phyloP scores from a whole-genome alignment of 495 filamentous ascomycete species.

The Neurospora tetrasperma region DNA sequence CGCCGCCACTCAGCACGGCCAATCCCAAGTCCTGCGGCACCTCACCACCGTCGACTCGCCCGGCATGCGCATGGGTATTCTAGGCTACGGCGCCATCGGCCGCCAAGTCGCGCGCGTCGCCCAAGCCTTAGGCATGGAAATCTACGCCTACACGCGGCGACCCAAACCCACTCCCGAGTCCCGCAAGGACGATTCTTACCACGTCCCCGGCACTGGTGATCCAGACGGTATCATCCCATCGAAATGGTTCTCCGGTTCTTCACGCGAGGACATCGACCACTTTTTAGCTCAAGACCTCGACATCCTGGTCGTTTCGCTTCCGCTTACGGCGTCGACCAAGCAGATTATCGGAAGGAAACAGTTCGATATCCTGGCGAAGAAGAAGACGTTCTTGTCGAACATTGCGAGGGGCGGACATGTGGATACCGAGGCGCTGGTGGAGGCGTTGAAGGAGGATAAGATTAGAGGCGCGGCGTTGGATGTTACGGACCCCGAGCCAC shows the following conservation, averaged over 20 bases:
- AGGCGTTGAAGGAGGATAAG: constrained; percentile 45
- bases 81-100: constrained; percentile 72
- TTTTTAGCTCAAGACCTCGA: constrained; percentile 67
- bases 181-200: constrained; percentile 54
- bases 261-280: constrained; percentile 46
- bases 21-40: not conserved
- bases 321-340: constrained; percentile 57
- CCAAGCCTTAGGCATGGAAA: constrained; percentile 64
- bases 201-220: constrained; percentile 69
- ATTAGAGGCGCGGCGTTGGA: constrained; percentile 71
- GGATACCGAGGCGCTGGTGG: constrained; percentile 56
- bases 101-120: constrained; percentile 62
- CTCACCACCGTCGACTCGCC: constrained; percentile 18
- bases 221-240: constrained; percentile 58
- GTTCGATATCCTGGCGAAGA: constrained; percentile 50
- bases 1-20: constrained; percentile 2
- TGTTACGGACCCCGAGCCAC: constrained; percentile 78
- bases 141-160: constrained; percentile 71
- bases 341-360: constrained; percentile 54
- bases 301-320: constrained; percentile 62
- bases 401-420: constrained; percentile 65
- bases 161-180: constrained; percentile 44
- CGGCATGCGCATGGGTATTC: constrained; percentile 43
- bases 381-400: constrained; percentile 57
- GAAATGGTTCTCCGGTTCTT: constrained; percentile 62